phyloP scores from a whole-genome alignment of 2,329 filamentous ascomycete genomes.

The Fusarium duplospermum region DNA sequence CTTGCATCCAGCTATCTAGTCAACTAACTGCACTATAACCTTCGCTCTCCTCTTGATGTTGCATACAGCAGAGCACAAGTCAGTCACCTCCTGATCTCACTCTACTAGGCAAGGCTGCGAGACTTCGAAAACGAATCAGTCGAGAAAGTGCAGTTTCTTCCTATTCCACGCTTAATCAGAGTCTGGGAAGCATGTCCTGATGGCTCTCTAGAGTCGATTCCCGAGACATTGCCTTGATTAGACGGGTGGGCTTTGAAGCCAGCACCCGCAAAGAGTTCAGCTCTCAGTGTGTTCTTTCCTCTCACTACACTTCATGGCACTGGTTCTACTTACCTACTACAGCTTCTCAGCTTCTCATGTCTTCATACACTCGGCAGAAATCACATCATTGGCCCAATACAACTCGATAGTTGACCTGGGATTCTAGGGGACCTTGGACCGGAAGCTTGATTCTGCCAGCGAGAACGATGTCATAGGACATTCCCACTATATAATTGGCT shows the following conservation, averaged over 20 bases:
- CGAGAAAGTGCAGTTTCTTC: neutral
- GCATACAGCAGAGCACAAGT: neutral
- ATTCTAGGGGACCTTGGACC: neutral
- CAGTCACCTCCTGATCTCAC: neutral
- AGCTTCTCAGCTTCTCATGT: too few species aligned
- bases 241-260: neutral
- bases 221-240: neutral
- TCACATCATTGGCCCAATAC: slow-evolving; percentile 21
- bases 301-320: neutral
- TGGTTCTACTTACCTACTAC: neutral
- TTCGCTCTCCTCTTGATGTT: neutral
- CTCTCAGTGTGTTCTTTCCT: neutral
- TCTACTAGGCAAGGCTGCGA: neutral
- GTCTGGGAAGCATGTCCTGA: neutral
- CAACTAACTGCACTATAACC: neutral
- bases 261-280: neutral
- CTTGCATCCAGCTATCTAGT: neutral
- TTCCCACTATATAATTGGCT: slow-evolving; percentile 32
- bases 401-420: slow-evolving; percentile 24
- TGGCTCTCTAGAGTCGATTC: neutral
- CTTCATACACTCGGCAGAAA: neutral
- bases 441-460: neutral
- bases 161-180: neutral
- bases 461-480: slow-evolving; percentile 3
- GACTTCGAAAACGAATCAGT: neutral